Conservation (phyloP, 2,329 filamentous ascomycete genomes). For the Lachnellula arida region DNA sequence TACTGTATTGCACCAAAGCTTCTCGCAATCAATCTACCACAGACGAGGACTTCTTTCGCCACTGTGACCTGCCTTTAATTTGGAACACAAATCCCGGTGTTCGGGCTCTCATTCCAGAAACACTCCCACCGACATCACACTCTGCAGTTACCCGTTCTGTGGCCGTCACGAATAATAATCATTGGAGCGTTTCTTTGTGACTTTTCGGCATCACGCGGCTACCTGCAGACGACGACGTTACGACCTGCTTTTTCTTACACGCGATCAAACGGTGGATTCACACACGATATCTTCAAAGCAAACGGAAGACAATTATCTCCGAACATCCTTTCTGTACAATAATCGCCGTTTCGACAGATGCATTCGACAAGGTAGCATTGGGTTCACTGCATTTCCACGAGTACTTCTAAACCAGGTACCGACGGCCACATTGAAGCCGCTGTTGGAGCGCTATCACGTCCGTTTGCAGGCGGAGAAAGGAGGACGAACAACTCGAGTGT, state of each 20-base stretch:
- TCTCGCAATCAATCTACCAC: slow-evolving; percentile 12
- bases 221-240: slow-evolving; percentile 26
- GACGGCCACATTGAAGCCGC: background rate
- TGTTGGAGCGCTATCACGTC: background rate
- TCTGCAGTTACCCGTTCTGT: slow-evolving; percentile 24
- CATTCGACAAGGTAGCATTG: slow-evolving; percentile 21
- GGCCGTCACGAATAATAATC: slow-evolving; percentile 6
- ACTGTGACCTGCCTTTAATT: slow-evolving; percentile 18
- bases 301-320: slow-evolving; percentile 10
- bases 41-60: slow-evolving; percentile 10
- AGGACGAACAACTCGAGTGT: slow-evolving; percentile 48
- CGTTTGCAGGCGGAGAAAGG: slow-evolving; percentile 10
- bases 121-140: slow-evolving; percentile 23
- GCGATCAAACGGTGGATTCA: slow-evolving; percentile 14
- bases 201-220: slow-evolving; percentile 25
- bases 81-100: slow-evolving; percentile 18
- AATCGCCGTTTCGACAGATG: slow-evolving; percentile 21
- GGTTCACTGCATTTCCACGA: slow-evolving; percentile 12
- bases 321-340: slow-evolving; percentile 18
- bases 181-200: slow-evolving; percentile 23
- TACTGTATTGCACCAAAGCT: slow-evolving; percentile 14
- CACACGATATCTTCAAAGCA: slow-evolving; percentile 17
- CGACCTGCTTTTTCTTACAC: slow-evolving; percentile 22
- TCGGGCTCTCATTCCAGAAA: slow-evolving; percentile 28
- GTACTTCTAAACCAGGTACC: background rate